Conservation (phyloP, 2,329 filamentous ascomycete genomes). For the Ophiostoma novo-ulmi region DNA sequence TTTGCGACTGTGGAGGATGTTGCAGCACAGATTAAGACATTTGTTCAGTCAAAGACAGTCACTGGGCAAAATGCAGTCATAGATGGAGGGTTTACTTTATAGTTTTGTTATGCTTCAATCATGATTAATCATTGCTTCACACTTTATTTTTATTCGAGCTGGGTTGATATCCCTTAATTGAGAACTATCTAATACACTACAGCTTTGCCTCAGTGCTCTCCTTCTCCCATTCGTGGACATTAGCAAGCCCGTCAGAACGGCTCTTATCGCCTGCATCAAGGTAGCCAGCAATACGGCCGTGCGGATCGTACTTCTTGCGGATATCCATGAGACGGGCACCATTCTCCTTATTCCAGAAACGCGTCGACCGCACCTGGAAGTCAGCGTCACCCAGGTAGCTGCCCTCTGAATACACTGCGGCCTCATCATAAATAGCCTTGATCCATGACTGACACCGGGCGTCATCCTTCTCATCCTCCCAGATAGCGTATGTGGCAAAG, state of each 20-base stretch:
- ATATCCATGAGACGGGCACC: slow-evolving; percentile 23
- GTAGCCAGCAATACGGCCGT: slow-evolving; percentile 24
- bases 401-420: slow-evolving; percentile 42
- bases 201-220: neutral
- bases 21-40: slow-evolving; percentile 24
- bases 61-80: slow-evolving; percentile 27
- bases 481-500: slow-evolving; percentile 49
- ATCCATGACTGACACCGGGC: slow-evolving; percentile 43
- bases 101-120: neutral
- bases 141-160: too few relatives aligned
- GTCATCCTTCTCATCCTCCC: slow-evolving; percentile 45
- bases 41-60: slow-evolving; percentile 25
- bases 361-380: slow-evolving; percentile 44
- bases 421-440: slow-evolving; percentile 36
- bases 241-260: slow-evolving; percentile 19
- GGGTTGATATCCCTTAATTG: too few relatives aligned
- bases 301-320: slow-evolving; percentile 21
- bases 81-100: slow-evolving; percentile 26
- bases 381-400: slow-evolving; percentile 53
- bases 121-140: too few relatives aligned
- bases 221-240: slow-evolving; percentile 21
- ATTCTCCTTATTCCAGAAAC: slow-evolving; percentile 44
- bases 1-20: slow-evolving; percentile 48
- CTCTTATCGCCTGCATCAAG: slow-evolving; percentile 25
- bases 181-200: neutral